Evolutionary conservation across 768 basidiomycete species (phyloP), one percentile per base, ranked within the genome.

Genomic region (Boletus rubescentipes): DNA sequence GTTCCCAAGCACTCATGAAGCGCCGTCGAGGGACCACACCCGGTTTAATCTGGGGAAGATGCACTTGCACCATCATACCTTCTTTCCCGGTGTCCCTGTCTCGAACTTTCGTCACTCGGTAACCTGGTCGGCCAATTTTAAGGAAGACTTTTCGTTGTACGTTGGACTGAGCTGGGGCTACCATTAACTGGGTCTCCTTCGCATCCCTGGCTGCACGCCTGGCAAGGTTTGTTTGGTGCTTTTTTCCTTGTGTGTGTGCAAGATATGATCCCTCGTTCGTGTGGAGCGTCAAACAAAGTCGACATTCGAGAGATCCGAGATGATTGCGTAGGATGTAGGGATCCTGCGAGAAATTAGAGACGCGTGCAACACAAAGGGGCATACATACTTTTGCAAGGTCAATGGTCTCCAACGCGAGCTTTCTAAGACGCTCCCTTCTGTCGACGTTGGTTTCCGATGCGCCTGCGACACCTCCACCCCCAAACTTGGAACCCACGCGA

Each of bases 191-290:
- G 0, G 89, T 85, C 67, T 98, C 97, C 68, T 98, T 97, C 43
- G 92, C 90, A 78, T 98, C 97, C 59, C 87, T 85, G n/a, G 96
- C 96, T 0, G 97, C 97, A 61, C 97, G 88, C 37, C 97, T 84
- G 14, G 97, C 97, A 47, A 99, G 85, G 69, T 98, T 98, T 4
- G 95, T 98, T 70, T 98, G 97, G 69, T 98, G 97, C 69, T 98
- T 99, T 77, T 98, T 99, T 20, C 97, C 97, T 76, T 98, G 97
- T 0, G 97, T 99, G 64, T 99, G 97, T 0, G 97, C 97, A 44
- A 99, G 88, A 70, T 98, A 98, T 14, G 95, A 97, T 18, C 97
- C 97, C 74, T 99, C 97, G 65, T 98, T 98, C n/a, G 96, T 98
- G 74, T 99, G 97, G 11, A 99, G 82, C 0, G 97, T 99, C 43